Evolutionary conservation across 108 stramenopile genomes (phyloP), one percentile per base, ranked within the genome.

Genomic region (Cylindrotheca closterium): DNA sequence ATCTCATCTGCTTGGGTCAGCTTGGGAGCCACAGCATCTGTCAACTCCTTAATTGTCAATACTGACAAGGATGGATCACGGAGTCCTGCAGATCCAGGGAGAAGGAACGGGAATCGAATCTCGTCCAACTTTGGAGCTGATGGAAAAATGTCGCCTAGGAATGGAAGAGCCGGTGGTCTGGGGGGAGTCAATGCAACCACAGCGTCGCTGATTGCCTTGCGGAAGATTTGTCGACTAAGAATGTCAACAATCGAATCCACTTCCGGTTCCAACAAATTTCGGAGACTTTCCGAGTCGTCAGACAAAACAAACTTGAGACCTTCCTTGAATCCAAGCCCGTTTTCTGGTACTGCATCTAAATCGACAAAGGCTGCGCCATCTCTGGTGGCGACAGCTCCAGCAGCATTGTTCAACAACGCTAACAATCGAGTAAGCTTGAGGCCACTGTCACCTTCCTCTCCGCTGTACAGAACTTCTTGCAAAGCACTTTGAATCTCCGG

Each of bases 321-420:
- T 30, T 89, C 79, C 23, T 59, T 45, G 37, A 91, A 73, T 37
- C 70, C 74, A 15, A 94, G 58, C 12, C 89, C 90, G 61, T 89
- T 83, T 30, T 92, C 87, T 12, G 87, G 89, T 8, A 91, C 72
- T 22, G 84, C 81, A 74, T 95, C 91, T 26, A 95, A 67, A 71
- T 95, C 94, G 18, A 95, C 87, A 75, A 92, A 91, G 33, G 84
- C 86, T 8, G 82, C 83, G 33, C 89, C 85, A 54, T 84, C 88
- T 65, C 80, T 68, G 17, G 81, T 85, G 23, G 74, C 65, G 30
- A 87, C 79, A 23, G 75, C 56, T 31, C 89, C 91, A 8, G 84
- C 79, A 4, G 94, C 94, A 73, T 91, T 92, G 75, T 91, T 91
- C 28, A 95, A 71, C 17, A 95, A 65, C 1, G 89, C 84, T 22